Evolutionary conservation across 805 yeast genomes (phyloP).

Genomic region (Alloascoidea hylecoeti): DNA sequence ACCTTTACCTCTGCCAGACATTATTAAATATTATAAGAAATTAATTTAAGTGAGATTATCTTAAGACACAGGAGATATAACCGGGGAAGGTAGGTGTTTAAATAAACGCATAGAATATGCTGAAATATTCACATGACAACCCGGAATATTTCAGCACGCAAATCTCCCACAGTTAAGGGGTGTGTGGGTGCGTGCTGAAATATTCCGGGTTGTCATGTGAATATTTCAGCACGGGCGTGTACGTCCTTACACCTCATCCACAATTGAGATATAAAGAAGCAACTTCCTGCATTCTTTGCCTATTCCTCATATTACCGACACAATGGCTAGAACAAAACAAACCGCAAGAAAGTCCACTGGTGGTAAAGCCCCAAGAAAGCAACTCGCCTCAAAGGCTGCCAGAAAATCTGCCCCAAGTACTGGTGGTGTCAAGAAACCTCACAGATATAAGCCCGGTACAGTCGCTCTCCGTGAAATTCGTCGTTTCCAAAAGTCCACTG

Average conservation of each 20-base stretch:
- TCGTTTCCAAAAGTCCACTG: slow-evolving; percentile 85
- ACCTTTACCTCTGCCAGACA: slow-evolving; percentile 99
- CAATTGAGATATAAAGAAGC: background rate
- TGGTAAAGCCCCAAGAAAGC: slow-evolving; percentile 91
- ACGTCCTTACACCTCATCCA: background rate
- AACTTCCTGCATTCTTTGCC: slow-evolving; percentile 6
- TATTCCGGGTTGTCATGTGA: background rate
- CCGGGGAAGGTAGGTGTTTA: background rate
- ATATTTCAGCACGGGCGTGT: background rate
- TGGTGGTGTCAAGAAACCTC: slow-evolving; percentile 90
- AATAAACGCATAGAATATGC: background rate
- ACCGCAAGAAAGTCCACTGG: slow-evolving; percentile 85
- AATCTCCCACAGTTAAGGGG: no score
- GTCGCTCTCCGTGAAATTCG: slow-evolving; percentile 87
- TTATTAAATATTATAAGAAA: slow-evolving; percentile 17
- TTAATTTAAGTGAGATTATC: background rate
- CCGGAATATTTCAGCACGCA: no score
- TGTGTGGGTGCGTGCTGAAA: background rate
- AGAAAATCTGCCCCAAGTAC: slow-evolving; percentile 73
- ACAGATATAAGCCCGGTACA: slow-evolving; percentile 93
- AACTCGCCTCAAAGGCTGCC: slow-evolving; percentile 82
- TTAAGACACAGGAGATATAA: background rate
- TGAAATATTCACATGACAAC: background rate
- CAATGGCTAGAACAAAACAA: slow-evolving; percentile 81
- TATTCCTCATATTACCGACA: slow-evolving; percentile 7